Percentiles rank a stretch among this genome's conserved stretches.
Conservation (phyloP, 176 grass and related monocot species). For the Stipa capillata region DNA sequence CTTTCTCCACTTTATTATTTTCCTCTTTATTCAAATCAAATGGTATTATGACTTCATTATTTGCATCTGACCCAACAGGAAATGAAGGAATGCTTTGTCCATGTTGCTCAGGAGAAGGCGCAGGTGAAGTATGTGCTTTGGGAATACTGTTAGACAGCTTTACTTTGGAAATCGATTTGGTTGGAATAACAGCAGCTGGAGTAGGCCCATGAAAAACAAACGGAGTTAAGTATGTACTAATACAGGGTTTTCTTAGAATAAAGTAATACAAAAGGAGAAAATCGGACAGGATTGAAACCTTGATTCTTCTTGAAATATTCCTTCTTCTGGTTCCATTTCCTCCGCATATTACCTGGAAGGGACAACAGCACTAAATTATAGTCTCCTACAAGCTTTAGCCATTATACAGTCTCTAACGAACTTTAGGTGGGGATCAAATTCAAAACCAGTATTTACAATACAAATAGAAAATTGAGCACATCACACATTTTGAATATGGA, state of each 20-base stretch:
- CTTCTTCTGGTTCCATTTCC: slow-evolving; percentile 77
- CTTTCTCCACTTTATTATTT: slow-evolving; percentile 50
- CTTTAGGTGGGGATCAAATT: not conserved
- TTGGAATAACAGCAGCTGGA: slow-evolving; percentile 71
- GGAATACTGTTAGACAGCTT: slow-evolving; percentile 42
- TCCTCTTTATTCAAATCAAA: slow-evolving; percentile 61
- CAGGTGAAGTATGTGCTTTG: slow-evolving; percentile 55
- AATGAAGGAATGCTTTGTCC: slow-evolving; percentile 45
- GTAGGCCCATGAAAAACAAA: slow-evolving; percentile 23
- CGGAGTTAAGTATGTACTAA: not conserved
- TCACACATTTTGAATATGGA: slow-evolving; percentile 19
- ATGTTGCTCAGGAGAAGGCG: slow-evolving; percentile 65
- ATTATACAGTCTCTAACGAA: not conserved
- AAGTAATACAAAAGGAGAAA: not conserved
- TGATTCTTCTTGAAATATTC: slow-evolving; percentile 72
- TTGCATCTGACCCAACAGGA: slow-evolving; percentile 44
- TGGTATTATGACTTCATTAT: slow-evolving; percentile 59
- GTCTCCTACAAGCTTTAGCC: not conserved
- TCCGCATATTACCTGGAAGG: slow-evolving; percentile 81
- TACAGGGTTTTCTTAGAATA: slow-evolving; percentile 6
- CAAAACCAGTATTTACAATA: slow-evolving; percentile 2
- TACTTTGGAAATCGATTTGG: slow-evolving; percentile 72
- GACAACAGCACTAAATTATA: slow-evolving; percentile 17
- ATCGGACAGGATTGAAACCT: slow-evolving; percentile 47
- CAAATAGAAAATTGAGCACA: not conserved